These are phyloP conservation scores for Scleroderma bovista DNA, from an alignment of 768 basidiomycete genomes.

Conservation along the genomic window DNA sequence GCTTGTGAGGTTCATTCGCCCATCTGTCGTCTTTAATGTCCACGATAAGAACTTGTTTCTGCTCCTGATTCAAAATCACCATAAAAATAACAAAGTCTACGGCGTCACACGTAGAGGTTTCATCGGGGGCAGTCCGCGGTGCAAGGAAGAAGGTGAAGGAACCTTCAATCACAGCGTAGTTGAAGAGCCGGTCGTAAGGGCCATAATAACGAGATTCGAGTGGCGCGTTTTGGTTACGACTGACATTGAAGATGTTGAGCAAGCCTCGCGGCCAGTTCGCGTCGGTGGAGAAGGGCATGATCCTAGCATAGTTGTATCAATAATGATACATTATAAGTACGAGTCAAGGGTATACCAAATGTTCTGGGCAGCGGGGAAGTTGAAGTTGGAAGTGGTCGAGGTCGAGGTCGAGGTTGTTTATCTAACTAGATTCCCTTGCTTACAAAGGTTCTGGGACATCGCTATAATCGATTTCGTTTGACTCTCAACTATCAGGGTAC, in stretches of 20 bases:
- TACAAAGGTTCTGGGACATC: too few species aligned
- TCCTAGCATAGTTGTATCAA: too few species aligned
- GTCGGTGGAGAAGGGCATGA: conserved; percentile 21
- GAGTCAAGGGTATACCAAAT: too few species aligned
- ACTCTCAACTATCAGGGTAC: too few species aligned
- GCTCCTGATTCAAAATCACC: conserved; percentile 25
- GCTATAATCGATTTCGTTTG: too few species aligned
- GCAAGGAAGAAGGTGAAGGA: conserved; percentile 22
- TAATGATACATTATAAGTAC: too few species aligned
- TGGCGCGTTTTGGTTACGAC: conserved; percentile 15
- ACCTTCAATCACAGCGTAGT: conserved; percentile 27
- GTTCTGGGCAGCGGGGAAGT: too few species aligned
- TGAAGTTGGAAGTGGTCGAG: too few species aligned
- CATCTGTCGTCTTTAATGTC: conserved; percentile 30
- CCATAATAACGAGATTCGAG: conserved; percentile 29
- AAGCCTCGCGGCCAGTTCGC: conserved; percentile 27
- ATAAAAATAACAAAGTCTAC: conserved; percentile 13
- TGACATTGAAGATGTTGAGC: conserved; percentile 23
- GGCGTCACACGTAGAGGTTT: not conserved
- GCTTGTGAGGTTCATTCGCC: conserved; percentile 19
- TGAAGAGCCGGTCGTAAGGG: conserved; percentile 35
- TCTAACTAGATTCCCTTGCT: too few species aligned
- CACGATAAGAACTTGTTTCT: conserved; percentile 29
- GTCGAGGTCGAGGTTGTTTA: too few species aligned
- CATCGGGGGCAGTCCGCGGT: conserved; percentile 23